Conservation (phyloP, 2,329 filamentous ascomycete species). For the Microdochium bolleyi region DNA sequence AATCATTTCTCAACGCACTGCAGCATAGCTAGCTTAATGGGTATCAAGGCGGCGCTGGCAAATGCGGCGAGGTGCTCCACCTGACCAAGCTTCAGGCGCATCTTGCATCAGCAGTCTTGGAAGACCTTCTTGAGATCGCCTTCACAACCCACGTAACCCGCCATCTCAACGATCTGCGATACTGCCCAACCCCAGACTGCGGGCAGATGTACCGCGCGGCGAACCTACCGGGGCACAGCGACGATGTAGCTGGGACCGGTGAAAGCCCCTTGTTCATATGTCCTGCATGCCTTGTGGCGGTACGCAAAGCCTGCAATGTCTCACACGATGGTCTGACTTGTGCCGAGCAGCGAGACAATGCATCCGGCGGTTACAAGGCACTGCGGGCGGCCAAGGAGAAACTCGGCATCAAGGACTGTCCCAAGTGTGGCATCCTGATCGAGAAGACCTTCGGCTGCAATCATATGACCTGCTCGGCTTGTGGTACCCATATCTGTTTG, state of each 20-base stretch:
- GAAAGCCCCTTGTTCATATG: conserved; percentile 10
- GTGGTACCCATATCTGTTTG: conserved; percentile 7
- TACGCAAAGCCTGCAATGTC: conserved; percentile 5
- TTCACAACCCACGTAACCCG: conserved; percentile 6
- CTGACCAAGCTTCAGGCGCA: conserved; percentile 17
- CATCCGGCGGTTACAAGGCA: conserved; percentile 5
- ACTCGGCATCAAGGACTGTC: conserved; percentile 11
- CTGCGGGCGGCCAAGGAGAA: conserved; percentile 6
- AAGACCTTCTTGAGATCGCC: conserved; percentile 6
- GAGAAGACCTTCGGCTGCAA: conserved; percentile 23
- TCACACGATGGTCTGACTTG: conserved; percentile 13
- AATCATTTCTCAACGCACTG: background rate
- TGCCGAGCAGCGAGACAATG: conserved; percentile 1
- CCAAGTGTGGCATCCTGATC: conserved; percentile 14
- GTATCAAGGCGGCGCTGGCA: conserved; percentile 12
- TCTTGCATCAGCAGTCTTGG: conserved; percentile 3
- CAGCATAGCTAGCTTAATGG: no score
- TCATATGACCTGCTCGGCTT: conserved; percentile 17
- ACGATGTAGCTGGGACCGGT: background rate
- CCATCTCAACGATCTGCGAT: conserved; percentile 5
- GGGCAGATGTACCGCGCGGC: conserved; percentile 6
- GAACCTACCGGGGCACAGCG: conserved; percentile 1
- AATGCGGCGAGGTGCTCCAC: conserved; percentile 14
- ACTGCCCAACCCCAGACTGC: conserved; percentile 8
- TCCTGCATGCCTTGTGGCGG: conserved; percentile 9